phyloP scores from a whole-genome alignment of 495 filamentous ascomycete species.

The Hamigera avellanea region DNA sequence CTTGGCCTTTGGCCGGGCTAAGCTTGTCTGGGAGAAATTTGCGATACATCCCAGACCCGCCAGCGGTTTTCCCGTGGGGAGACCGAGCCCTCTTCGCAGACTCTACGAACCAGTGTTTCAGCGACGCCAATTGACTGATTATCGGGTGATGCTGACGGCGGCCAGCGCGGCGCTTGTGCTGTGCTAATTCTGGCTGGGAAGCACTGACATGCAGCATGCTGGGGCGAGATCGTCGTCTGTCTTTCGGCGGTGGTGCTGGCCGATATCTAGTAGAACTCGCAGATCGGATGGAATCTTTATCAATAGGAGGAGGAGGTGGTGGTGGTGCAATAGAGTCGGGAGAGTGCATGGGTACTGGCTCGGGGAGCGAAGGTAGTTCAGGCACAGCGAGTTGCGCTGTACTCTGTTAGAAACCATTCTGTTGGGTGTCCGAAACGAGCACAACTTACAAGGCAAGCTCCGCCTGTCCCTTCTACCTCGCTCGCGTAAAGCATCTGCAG shows the following conservation, averaged over 20 bases:
- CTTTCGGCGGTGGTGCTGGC: constrained; percentile 80
- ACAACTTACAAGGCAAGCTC: constrained; percentile 28
- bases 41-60: constrained; percentile 16
- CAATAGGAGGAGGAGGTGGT: constrained; percentile 51
- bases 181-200: constrained; percentile 52
- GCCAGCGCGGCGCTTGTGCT: constrained; percentile 39
- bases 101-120: constrained; percentile 82
- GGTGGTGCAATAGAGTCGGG: constrained; percentile 35
- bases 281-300: constrained; percentile 67
- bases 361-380: constrained; percentile 65
- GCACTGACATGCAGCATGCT: constrained; percentile 76
- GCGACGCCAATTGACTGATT: constrained; percentile 65
- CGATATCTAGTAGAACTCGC: constrained; percentile 56
- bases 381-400: constrained; percentile 37
- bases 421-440: too few species aligned
- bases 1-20: constrained; percentile 31
- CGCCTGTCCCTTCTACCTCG: constrained; percentile 45
- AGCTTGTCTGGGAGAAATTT: constrained; percentile 33
- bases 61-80: constrained; percentile 32
- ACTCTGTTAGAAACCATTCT: too few species aligned
- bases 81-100: constrained; percentile 64
- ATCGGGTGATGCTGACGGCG: constrained; percentile 59
- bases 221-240: constrained; percentile 57
- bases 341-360: constrained; percentile 31
- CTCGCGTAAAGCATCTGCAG: constrained; percentile 19